phyloP scores from a whole-genome alignment of 345 rosid species.

The Cardamine resedifolia region DNA sequence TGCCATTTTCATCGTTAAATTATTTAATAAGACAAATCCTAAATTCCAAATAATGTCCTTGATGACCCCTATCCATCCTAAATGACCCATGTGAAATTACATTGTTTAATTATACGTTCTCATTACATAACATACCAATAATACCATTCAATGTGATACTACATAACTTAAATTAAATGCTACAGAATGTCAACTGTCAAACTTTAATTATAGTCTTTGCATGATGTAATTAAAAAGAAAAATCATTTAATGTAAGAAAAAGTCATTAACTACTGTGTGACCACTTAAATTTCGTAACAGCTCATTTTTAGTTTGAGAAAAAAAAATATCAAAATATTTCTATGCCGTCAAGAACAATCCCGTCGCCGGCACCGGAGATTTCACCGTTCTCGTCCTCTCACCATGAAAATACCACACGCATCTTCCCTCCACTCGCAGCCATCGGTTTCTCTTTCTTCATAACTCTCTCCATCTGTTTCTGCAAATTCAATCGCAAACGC shows the following conservation, averaged over 20 bases:
- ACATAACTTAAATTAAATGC: background rate
- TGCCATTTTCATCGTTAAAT: background rate
- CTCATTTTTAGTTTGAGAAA: background rate
- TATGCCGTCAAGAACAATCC: slow-evolving; percentile 53
- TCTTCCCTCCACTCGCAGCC: slow-evolving; percentile 37
- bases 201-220: slow-evolving; percentile 30
- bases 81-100: slow-evolving; percentile 19
- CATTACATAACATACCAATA: background rate
- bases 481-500: slow-evolving; percentile 53
- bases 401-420: slow-evolving; percentile 17
- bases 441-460: slow-evolving; percentile 51
- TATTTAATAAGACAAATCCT: background rate
- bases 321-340: background rate
- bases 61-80: background rate
- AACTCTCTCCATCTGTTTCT: slow-evolving; percentile 52
- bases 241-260: slow-evolving; percentile 23
- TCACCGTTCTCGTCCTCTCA: background rate
- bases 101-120: background rate
- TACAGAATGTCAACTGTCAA: slow-evolving; percentile 26
- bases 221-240: slow-evolving; percentile 13
- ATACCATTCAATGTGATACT: background rate
- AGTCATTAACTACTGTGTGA: slow-evolving; percentile 35
- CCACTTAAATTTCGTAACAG: slow-evolving; percentile 24
- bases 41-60: slow-evolving; percentile 5
- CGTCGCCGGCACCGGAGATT: slow-evolving; percentile 30